Base-by-base conservation (phyloP, 331 rosid genomes). In the Quercus phellos region DNA sequence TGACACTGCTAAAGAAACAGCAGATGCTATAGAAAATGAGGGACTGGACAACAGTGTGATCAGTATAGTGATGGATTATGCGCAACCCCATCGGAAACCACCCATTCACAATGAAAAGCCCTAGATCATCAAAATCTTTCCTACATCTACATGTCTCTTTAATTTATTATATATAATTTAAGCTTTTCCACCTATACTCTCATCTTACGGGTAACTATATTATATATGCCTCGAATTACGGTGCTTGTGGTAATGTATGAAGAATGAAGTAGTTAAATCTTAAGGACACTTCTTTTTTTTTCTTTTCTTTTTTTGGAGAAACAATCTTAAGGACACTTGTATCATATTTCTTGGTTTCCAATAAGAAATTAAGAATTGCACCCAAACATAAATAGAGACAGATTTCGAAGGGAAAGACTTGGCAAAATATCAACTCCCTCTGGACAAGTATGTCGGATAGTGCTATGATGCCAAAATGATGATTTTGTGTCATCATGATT, bases 51-150 rank as follows among this genome's bases (percentile, higher is more conserved):
- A 84, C 87, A 80, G 83, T 12, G 88, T 38, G 46, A 38, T 24
- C 26, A 24, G 46, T 38, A 38, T 72, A 3, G 90, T 85, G 67
- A 94, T 92, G 97, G 99, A 94, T 79, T 92, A 92, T 56, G 94
- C 99, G 13, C 94, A 89, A 74, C 97, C 97, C 78, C 99, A 92
- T 72, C 76, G 90, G 51, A 94, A 89, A 72, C 97, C 99, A 55
- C 98, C 99, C 22, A 94, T 94, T 86, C 99, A 94, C 86, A 94
- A 94, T 71, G 76, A 81, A 74, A 88, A 81, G 68, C 89, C 85
- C 63, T 92, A 88, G 83, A 61, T 55, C n/a, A 46, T 21, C 16
- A 46, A 46, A 12, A 46, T 24, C 9, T 50, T 19, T 26, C 5
- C 29, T 58, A 50, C 38, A 19, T 43, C 18, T 2, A 35, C 27